Base-by-base conservation (phyloP, 768 basidiomycete species). In the Multifurca ochricompacta region DNA sequence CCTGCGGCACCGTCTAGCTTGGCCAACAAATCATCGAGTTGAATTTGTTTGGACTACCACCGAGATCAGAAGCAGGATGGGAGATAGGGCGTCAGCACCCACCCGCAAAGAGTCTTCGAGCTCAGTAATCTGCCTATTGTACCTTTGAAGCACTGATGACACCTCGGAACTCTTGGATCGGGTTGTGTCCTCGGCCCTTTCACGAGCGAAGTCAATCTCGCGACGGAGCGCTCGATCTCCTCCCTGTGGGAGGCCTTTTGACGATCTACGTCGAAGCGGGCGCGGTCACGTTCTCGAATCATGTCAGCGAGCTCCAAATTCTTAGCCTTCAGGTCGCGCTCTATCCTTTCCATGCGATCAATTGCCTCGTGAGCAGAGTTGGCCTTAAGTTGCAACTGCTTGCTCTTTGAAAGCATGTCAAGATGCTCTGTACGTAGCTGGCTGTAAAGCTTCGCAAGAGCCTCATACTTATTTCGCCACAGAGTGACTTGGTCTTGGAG, bases 381-480 rank as follows among this genome's bases (percentile, higher is more conserved):
- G 16, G 96, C 96, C 68, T 96, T 97, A 58, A 98, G 79, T 67
- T 98, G 94, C 79, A 97, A 80, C 61, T 89, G 86, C 74, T 98
- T 99, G 78, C 89, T 94, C 71, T 95, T 97, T 59, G 87, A 81
- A 49, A 99, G 81, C 83, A 98, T 89, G 58, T 99, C 96, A 40
- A 99, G 77, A 70, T 99, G 96, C 66, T 98, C 96, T 28, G 91
- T 88, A 50, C 96, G 88, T 9, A 99, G 82, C 67, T 98, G 96
- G 63, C 93, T 97, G 75, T 99, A 99, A 8, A 99, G 80, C 69
- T 98, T 99, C 40, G 96, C 96, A 54, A 99, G 77, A 0, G 95
- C 91, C 68, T 99, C 96, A 69, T 99, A 99, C 71, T 99, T 99
- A 74, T 91, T 94, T 52, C 92, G 85, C 96, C 96, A 99, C 13